Conservation (phyloP, 345 rosid species). For the Lagerstroemia speciosa region DNA sequence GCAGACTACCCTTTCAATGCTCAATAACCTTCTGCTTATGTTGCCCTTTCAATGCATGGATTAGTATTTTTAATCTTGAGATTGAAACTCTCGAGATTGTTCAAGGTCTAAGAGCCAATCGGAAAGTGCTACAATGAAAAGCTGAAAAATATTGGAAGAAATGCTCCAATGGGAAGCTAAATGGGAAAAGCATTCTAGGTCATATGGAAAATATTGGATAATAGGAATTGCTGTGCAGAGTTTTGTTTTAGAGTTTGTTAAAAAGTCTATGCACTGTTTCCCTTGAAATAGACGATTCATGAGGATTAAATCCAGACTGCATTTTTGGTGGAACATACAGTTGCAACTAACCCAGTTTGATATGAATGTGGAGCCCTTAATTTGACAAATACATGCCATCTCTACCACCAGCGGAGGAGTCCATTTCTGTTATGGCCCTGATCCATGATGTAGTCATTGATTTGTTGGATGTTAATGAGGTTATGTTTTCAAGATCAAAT, state of each 20-base stretch:
- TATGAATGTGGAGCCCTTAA: neutral
- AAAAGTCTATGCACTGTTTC: neutral
- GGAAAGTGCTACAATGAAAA: too few relatives aligned
- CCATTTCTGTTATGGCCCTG: neutral
- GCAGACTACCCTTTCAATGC: neutral
- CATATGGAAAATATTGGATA: too few relatives aligned
- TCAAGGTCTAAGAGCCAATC: neutral
- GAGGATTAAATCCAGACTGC: neutral
- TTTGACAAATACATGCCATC: neutral
- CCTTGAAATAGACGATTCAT: neutral
- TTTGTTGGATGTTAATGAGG: neutral
- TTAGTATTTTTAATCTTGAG: neutral
- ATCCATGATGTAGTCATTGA: neutral
- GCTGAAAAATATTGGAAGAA: too few relatives aligned
- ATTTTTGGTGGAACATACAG: neutral
- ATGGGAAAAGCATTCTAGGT: neutral
- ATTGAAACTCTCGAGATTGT: neutral
- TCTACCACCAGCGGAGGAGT: neutral
- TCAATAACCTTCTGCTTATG: neutral
- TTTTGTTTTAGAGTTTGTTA: too few relatives aligned
- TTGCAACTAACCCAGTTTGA: neutral
- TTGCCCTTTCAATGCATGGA: neutral
- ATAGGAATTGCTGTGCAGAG: too few relatives aligned
- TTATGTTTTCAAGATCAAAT: neutral
- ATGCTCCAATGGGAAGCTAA: neutral